Evolutionary conservation across 2,329 filamentous ascomycete genomes (phyloP).

Genomic region (Talaromyces sp.): DNA sequence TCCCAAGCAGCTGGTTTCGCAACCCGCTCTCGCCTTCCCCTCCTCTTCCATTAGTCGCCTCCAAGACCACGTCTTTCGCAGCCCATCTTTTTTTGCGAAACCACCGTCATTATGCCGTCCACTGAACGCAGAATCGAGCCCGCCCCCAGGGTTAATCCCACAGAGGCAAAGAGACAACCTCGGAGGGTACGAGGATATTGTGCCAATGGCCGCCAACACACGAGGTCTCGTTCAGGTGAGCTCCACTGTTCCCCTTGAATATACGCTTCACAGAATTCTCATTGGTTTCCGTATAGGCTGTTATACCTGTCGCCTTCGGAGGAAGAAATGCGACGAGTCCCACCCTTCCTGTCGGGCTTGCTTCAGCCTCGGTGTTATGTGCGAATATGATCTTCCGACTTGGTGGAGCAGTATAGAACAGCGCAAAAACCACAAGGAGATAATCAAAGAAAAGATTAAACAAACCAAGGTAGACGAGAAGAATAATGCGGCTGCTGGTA

Average conservation of each 20-base stretch:
- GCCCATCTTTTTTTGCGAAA: neutral
- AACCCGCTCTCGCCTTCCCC: neutral
- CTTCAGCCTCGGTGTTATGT: constrained; percentile 70
- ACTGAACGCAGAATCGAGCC: neutral
- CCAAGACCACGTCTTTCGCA: constrained; percentile 20
- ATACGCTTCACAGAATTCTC: constrained; percentile 25
- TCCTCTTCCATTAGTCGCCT: constrained; percentile 16
- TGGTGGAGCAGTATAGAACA: constrained; percentile 97
- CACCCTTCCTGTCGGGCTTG: constrained; percentile 61
- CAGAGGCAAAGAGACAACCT: neutral
- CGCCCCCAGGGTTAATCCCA: neutral
- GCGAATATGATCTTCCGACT: constrained; percentile 92
- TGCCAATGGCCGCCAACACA: constrained; percentile 66
- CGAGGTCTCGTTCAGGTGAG: constrained; percentile 86
- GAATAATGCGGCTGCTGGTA: constrained; percentile 49
- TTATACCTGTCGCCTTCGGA: constrained; percentile 61
- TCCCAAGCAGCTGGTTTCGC: constrained; percentile 10
- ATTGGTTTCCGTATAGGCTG: constrained; percentile 45
- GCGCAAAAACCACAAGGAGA: constrained; percentile 80
- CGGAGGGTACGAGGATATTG: neutral
- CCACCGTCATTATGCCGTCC: neutral
- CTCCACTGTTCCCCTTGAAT: constrained; percentile 13
- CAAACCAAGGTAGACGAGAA: constrained; percentile 92
- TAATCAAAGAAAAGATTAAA: constrained; percentile 97
- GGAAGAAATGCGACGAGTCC: constrained; percentile 66